Base-by-base conservation (phyloP, 2,329 filamentous ascomycete genomes). In the Westerdykella ornata region DNA sequence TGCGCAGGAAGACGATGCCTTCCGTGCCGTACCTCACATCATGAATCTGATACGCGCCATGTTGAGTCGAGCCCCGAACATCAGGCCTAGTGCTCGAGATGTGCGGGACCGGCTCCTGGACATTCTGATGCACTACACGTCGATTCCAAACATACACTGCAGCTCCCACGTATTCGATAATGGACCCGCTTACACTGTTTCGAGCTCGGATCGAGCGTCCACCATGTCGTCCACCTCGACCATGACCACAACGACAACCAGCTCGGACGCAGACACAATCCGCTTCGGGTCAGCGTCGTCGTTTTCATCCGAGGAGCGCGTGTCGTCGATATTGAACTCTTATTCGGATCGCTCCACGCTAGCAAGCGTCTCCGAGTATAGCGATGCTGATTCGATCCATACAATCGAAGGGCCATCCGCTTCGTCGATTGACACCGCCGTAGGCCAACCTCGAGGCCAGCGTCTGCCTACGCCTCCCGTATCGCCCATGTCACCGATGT, bases 31-130 rank as follows among this genome's bases (percentile, higher is more conserved):
- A 2, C 68, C 68, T 3, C 60, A 63, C 9, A 56, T 73, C 6
- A 39, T 73, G 26, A 49, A 53, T 5, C 43, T 73, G n/a, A 48
- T 71, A 18, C 59, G 64, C 29, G 56, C 48, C 14, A 74, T 72
- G 69, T 53, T 72, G 37, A 60, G 54, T 39, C 63, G 57, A 42
- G 65, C 67, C 7, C 68, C 71, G 0, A 53, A 50, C 16, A 47
- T 66, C 5, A 61, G 71, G 14, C 71, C 71, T 1, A 59, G 58
- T 2, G 69, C 69, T 6, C 50, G 60, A 12, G 62, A 65, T 38
- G 68, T 73, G 5, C 62, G 68, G 7, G 65, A 70, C 39, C 58
- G 59, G 16, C 41, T 67, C 5, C 48, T 60, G 2, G 58, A 59
- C 4, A 60, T 66, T 14, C 42, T 66, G 9, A 45, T 53, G 18